Conservation (phyloP, 78 protist genomes). For the Dictyostelium purpureum region DNA sequence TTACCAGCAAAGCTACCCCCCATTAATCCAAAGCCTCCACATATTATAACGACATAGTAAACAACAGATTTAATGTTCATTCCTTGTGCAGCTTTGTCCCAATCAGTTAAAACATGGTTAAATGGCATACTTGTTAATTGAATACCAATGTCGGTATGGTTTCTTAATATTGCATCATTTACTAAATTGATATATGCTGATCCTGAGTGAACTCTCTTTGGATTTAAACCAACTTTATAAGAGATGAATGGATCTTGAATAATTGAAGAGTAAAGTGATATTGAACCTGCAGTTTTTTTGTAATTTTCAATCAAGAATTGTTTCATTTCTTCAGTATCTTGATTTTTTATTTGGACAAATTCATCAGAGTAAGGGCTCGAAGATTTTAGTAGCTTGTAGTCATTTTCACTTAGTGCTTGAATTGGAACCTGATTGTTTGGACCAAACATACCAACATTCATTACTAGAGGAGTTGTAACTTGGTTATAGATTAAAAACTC, state of each 20-base stretch:
- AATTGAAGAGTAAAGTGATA: background rate
- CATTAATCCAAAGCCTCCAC: slow-evolving; percentile 8
- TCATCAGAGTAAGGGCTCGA: background rate
- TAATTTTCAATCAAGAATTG: slow-evolving; percentile 17
- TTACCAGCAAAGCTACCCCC: slow-evolving; percentile 24
- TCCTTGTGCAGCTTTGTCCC: background rate
- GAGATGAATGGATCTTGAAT: background rate
- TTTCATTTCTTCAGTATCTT: background rate
- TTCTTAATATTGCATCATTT: background rate
- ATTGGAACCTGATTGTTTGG: background rate
- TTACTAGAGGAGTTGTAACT: slow-evolving; percentile 2
- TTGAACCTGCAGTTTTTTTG: background rate
- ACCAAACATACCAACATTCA: background rate
- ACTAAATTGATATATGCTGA: slow-evolving; percentile 24
- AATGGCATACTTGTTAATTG: slow-evolving; percentile 11
- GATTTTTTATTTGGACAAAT: background rate
- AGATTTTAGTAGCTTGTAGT: background rate
- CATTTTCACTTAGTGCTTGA: background rate
- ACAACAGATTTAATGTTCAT: background rate
- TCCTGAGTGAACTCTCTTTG: background rate
- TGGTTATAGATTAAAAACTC: background rate
- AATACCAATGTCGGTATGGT: background rate
- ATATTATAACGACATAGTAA: background rate
- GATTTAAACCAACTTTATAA: background rate
- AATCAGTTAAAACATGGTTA: background rate